A percentile compares a stretch with the other conserved stretches of the same genome.
Conservation (phyloP, 2,329 filamentous ascomycete species). For the Paracamarosporium sp. region DNA sequence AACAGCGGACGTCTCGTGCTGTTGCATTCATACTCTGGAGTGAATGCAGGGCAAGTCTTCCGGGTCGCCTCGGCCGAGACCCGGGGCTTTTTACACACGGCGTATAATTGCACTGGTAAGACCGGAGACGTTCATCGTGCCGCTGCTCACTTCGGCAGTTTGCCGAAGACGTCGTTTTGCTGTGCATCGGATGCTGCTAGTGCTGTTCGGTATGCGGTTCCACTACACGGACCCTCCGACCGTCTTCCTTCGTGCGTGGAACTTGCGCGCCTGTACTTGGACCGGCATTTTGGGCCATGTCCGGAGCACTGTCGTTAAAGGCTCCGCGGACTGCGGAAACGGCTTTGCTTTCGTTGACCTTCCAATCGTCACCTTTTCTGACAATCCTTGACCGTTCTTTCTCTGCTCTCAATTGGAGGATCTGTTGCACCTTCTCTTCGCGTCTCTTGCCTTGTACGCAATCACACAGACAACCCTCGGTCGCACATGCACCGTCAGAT, state of each 20-base stretch:
- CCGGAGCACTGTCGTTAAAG: conserved; percentile 28
- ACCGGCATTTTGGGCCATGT: conserved; percentile 22
- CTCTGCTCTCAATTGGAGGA: conserved; percentile 37
- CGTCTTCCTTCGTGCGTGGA: conserved; percentile 27
- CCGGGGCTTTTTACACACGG: neutral
- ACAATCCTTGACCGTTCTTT: conserved; percentile 44
- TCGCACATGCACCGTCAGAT: conserved; percentile 63
- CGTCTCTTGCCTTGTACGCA: conserved; percentile 59
- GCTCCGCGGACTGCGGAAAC: conserved; percentile 47
- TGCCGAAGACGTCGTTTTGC: conserved; percentile 10
- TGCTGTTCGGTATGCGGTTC: conserved; percentile 21
- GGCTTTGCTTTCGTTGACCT: conserved; percentile 51
- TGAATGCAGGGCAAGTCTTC: neutral
- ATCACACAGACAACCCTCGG: conserved; percentile 65
- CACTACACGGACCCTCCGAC: conserved; percentile 39
- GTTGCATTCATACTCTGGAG: neutral
- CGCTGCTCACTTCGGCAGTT: conserved; percentile 14
- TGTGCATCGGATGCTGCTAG: conserved; percentile 10
- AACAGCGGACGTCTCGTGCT: conserved; percentile 13
- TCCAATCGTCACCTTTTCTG: conserved; percentile 50
- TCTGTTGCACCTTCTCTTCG: conserved; percentile 39
- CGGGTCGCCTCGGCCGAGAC: conserved; percentile 13
- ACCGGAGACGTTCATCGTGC: neutral
- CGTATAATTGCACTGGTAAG: neutral
- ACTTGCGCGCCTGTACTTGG: conserved; percentile 12